phyloP scores from a whole-genome alignment of 768 basidiomycete species.

The Rhodotorula kratochvilovae region DNA sequence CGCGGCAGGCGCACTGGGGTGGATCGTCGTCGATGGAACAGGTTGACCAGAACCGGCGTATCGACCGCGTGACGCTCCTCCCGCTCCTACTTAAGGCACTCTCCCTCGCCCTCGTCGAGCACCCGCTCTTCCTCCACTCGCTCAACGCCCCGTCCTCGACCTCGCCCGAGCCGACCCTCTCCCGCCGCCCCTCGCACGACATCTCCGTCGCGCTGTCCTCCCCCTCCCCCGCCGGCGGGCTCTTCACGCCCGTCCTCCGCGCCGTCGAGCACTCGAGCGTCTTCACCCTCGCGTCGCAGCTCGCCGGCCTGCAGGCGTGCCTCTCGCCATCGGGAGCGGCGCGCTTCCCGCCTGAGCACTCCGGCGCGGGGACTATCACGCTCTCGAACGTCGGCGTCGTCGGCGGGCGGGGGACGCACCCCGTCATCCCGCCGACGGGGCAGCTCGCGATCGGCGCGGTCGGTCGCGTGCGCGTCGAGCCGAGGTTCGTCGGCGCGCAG shows the following conservation, averaged over 20 bases:
- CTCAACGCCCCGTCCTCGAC: constrained; percentile 47
- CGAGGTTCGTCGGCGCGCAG: constrained; percentile 11
- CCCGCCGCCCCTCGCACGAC: constrained; percentile 56
- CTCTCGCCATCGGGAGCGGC: constrained; percentile 50
- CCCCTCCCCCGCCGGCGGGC: constrained; percentile 57
- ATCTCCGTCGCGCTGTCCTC: constrained; percentile 73
- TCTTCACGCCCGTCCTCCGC: constrained; percentile 68
- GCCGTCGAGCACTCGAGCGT: constrained; percentile 50
- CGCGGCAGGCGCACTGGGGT: not conserved
- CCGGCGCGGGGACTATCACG: constrained; percentile 60
- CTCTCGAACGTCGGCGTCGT: constrained; percentile 77
- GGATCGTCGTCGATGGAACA: not conserved
- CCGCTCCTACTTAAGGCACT: constrained; percentile 80
- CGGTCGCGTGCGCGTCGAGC: constrained; percentile 58
- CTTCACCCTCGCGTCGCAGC: constrained; percentile 57
- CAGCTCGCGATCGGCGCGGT: constrained; percentile 81
- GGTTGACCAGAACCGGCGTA: constrained; percentile 1
- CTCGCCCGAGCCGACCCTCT: constrained; percentile 4
- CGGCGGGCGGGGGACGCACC: constrained; percentile 65
- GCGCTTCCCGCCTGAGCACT: constrained; percentile 18
- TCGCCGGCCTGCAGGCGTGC: constrained; percentile 59
- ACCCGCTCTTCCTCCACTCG: constrained; percentile 76
- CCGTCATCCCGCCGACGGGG: constrained; percentile 73
- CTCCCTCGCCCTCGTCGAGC: constrained; percentile 70
- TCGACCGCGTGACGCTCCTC: constrained; percentile 67